phyloP scores from a whole-genome alignment of 768 basidiomycete genomes.

The Suillus weaverae region DNA sequence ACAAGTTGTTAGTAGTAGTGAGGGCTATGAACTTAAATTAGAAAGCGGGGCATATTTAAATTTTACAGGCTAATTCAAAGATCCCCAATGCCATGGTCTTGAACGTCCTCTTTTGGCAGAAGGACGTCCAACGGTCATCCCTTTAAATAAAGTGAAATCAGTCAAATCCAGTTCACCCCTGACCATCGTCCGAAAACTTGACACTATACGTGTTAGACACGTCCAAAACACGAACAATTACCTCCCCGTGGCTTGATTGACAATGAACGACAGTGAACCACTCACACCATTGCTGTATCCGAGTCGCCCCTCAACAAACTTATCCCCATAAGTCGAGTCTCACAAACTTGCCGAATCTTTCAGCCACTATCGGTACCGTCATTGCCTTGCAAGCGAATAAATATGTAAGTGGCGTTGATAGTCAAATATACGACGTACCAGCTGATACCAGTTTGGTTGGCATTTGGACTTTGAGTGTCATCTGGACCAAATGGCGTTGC shows the following conservation, averaged over 20 bases:
- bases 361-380: neutral
- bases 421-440: neutral
- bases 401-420: neutral
- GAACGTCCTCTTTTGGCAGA: neutral
- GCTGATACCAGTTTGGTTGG: neutral
- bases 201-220: neutral
- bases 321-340: neutral
- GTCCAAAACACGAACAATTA: neutral
- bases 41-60: neutral
- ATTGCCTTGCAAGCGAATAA: neutral
- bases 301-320: neutral
- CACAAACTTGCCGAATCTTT: neutral
- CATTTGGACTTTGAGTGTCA: neutral
- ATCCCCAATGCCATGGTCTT: neutral
- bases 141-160: neutral
- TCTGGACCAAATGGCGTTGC: neutral
- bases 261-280: neutral
- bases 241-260: neutral
- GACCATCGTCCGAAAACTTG: neutral
- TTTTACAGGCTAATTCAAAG: neutral
- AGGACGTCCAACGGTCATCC: neutral
- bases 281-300: neutral
- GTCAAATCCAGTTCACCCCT: neutral
- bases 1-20: neutral
- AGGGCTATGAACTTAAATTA: neutral